Percentiles rank a stretch among this genome's conserved stretches.
Evolutionary conservation across 192 early-diverging fungal genomes (phyloP).

Genomic region (Chytriomyces sp.): DNA sequence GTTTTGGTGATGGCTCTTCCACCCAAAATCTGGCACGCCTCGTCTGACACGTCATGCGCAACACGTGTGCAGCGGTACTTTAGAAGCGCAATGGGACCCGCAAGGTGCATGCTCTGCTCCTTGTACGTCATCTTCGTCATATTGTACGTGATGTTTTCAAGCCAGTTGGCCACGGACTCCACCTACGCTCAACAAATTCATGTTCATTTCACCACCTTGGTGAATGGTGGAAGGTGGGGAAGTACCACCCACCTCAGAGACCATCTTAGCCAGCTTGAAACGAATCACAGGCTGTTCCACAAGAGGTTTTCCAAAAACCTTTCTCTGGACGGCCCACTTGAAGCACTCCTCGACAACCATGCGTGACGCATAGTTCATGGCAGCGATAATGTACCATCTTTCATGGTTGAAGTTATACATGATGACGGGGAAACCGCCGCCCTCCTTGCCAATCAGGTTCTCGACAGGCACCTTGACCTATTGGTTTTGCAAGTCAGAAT

Average conservation of each 20-base stretch:
- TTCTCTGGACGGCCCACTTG: slow-evolving; percentile 75
- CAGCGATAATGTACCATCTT: slow-evolving; percentile 59
- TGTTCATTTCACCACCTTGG: too few relatives aligned
- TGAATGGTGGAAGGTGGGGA: too few relatives aligned
- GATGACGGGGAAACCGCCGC: slow-evolving; percentile 67
- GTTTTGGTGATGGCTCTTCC: slow-evolving; percentile 66
- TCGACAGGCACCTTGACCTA: slow-evolving; percentile 69
- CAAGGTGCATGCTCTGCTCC: slow-evolving; percentile 62
- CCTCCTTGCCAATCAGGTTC: slow-evolving; percentile 67
- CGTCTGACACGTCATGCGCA: slow-evolving; percentile 59
- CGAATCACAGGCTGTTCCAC: slow-evolving; percentile 73
- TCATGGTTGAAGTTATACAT: slow-evolving; percentile 77
- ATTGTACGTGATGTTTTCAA: slow-evolving; percentile 67
- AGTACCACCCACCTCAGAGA: slow-evolving; percentile 29
- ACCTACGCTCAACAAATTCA: neutral
- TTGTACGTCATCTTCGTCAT: slow-evolving; percentile 70
- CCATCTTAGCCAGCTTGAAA: slow-evolving; percentile 67
- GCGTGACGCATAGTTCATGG: slow-evolving; percentile 46
- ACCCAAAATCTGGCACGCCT: slow-evolving; percentile 73
- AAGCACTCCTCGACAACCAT: slow-evolving; percentile 55
- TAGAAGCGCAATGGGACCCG: slow-evolving; percentile 66
- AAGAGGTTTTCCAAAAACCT: slow-evolving; percentile 70
- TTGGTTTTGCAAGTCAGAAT: slow-evolving; percentile 67
- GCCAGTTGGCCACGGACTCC: neutral
- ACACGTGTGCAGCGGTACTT: slow-evolving; percentile 59